Percentiles rank a stretch among this genome's conserved stretches.
Conservation (phyloP, 2,329 filamentous ascomycete genomes). For the Fusarium annulatum region DNA sequence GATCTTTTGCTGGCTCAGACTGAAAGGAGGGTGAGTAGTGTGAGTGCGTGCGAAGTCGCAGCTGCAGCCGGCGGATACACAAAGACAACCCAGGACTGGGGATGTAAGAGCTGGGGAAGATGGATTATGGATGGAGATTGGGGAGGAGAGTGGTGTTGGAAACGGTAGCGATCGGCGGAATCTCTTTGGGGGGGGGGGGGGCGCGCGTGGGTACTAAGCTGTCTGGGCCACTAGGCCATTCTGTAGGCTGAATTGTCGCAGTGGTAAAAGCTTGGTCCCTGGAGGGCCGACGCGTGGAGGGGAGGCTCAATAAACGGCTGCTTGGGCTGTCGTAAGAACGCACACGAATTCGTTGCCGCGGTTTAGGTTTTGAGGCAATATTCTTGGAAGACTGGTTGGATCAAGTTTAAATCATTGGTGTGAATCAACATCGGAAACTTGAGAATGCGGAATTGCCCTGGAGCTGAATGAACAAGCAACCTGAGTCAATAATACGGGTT, state of each 20-base stretch:
- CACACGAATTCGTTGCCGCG: neutral
- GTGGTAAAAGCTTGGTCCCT: slow-evolving; percentile 27
- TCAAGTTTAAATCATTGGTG: neutral
- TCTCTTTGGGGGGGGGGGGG: slow-evolving; percentile 17
- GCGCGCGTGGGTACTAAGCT: slow-evolving; percentile 22
- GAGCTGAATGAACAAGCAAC: neutral
- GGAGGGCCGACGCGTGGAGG: slow-evolving; percentile 18
- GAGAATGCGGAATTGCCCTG: neutral
- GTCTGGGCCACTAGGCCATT: slow-evolving; percentile 4
- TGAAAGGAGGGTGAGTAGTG: slow-evolving; percentile 14
- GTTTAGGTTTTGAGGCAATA: neutral
- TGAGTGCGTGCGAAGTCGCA: slow-evolving; percentile 24
- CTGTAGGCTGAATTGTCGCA: slow-evolving; percentile 3
- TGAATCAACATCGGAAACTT: neutral
- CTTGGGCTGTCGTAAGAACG: neutral
- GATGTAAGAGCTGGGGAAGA: slow-evolving; percentile 33
- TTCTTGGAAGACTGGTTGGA: neutral
- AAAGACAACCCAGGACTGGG: slow-evolving; percentile 21
- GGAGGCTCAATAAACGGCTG: neutral
- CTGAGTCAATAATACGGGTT: neutral
- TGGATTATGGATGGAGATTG: slow-evolving; percentile 26
- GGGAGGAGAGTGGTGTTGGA: slow-evolving; percentile 23
- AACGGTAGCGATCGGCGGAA: slow-evolving; percentile 36
- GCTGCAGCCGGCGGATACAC: slow-evolving; percentile 23
- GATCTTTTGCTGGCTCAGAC: neutral